phyloP scores from a whole-genome alignment of 768 basidiomycete genomes.

The Tylopilus intermedius region DNA sequence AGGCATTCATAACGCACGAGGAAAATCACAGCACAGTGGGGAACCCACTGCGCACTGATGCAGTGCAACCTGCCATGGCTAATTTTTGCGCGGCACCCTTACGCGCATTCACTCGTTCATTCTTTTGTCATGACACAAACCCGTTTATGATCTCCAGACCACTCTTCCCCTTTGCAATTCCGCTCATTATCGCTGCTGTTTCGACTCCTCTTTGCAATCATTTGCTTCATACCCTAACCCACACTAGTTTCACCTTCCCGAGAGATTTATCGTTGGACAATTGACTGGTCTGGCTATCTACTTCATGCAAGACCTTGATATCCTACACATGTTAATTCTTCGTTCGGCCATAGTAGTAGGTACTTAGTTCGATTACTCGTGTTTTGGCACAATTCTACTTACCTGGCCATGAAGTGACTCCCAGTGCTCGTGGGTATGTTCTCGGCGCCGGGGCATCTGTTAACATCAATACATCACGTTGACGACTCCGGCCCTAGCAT shows the following conservation, averaged over 20 bases:
- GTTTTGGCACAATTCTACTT: too few relatives aligned
- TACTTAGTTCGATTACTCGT: too few relatives aligned
- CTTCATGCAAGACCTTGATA: background rate
- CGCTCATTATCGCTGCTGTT: constrained; percentile 16
- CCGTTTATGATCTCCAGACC: constrained; percentile 1
- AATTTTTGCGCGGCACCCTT: background rate
- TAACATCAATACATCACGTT: too few relatives aligned
- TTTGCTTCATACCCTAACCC: constrained; percentile 7
- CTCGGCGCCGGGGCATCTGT: too few relatives aligned
- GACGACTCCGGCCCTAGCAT: too few relatives aligned
- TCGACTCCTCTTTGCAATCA: background rate
- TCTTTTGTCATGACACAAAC: background rate
- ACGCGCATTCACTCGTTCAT: background rate
- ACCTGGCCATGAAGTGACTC: too few relatives aligned
- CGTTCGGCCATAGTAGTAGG: background rate
- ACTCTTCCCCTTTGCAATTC: background rate
- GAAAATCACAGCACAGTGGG: constrained; percentile 21
- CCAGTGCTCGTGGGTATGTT: too few relatives aligned
- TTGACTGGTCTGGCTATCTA: background rate
- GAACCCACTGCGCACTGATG: constrained; percentile 18
- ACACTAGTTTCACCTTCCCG: background rate
- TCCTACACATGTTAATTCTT: constrained; percentile 7
- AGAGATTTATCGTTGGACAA: background rate
- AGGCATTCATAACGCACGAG: constrained; percentile 11
- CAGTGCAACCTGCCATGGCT: background rate